Evolutionary conservation across 352 stramenopile species (phyloP), one percentile per base, ranked within the genome.

Genomic region (Globisporangium iwayamae): DNA sequence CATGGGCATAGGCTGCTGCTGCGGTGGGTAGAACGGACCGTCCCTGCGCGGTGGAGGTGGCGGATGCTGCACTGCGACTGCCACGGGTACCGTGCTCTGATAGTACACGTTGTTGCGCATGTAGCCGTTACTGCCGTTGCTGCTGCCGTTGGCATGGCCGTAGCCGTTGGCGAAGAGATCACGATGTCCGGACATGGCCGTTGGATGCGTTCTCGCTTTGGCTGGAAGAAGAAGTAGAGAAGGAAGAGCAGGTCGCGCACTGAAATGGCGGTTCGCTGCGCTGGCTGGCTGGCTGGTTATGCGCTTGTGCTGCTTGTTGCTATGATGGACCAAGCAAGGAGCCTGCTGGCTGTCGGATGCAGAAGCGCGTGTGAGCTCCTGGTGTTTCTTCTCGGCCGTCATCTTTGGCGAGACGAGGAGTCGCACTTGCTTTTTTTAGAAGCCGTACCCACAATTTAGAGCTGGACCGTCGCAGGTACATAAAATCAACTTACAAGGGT

Each of bases 91-190:
- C 2, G 60, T 54, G 38, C 48, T 65, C 50, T 65, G 48, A 50
- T 65, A 67, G 61, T 45, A 67, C 7, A 62, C 52, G 43, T 54
- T 60, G 52, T 64, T 60, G 55, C 62, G 55, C 34, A 45, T 16
- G 38, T 65, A 65, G 60, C 60, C 60, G 48, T 43, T 47, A 46
- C 1, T 60, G 50, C 18, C 18, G n/a, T 4, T 7, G 50, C 10
- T 28, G 32, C 2, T 16, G 8, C 16, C 47, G 20, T 32, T 52
- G 14, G 6, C 39, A 8, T 36, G 4, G 56, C 39, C n/a, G 13
- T n/a, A 22, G 22, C 50, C 57, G 1, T 13, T 52, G 56, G n/a
- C 30, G 52, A 61, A 57, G 41, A 62, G 43, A 47, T 67, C 45
- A 16, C 61, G 61, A 9, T 39, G 51, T 25, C 41, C 45, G 2